phyloP scores from a whole-genome alignment of 805 yeast genomes.

The Kregervanrija delftensis region DNA sequence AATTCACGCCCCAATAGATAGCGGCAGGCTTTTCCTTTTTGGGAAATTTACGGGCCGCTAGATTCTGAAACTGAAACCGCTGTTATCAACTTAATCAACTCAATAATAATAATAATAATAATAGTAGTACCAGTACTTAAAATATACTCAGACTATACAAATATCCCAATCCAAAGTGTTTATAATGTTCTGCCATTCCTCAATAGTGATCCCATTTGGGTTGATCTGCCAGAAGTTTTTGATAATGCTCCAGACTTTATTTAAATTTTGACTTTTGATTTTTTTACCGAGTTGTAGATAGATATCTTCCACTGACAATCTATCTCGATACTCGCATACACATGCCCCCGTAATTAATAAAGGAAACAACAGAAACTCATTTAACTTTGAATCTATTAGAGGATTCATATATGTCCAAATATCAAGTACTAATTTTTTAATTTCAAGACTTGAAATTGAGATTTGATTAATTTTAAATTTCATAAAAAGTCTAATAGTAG shows the following conservation, averaged over 20 bases:
- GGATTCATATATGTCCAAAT: neutral
- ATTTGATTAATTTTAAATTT: neutral
- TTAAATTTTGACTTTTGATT: neutral
- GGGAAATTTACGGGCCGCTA: no score
- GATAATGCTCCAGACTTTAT: conserved; percentile 1
- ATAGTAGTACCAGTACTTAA: no score
- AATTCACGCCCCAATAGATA: no score
- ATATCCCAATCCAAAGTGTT: neutral
- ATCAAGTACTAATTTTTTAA: neutral
- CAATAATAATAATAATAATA: no score
- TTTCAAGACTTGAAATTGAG: neutral
- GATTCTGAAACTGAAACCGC: no score
- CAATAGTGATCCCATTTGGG: neutral
- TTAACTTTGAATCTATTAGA: neutral
- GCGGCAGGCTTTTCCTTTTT: no score
- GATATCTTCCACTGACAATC: neutral
- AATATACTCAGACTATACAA: neutral
- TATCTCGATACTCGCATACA: neutral
- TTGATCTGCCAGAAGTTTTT: neutral
- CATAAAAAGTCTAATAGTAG: neutral
- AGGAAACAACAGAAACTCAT: conserved; percentile 1
- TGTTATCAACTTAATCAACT: no score
- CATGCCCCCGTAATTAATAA: conserved; percentile 1
- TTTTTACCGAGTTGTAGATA: neutral
- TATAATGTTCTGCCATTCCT: neutral